These are phyloP conservation scores for Ogataea wickerhamii DNA, from an alignment of 805 yeast species.

Conservation along the genomic window DNA sequence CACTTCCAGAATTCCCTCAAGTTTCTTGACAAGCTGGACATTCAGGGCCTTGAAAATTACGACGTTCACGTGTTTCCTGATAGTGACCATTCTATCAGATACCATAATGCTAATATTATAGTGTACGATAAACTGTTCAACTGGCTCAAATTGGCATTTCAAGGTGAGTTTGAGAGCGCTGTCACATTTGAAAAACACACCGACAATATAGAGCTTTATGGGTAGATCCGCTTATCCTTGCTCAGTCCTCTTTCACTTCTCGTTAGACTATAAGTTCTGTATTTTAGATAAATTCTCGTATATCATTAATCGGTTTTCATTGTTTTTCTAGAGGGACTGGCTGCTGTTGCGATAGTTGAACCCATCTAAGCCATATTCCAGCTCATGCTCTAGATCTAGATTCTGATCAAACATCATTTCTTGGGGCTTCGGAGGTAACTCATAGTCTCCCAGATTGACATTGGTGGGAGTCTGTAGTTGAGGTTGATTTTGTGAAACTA, in stretches of 20 bases:
- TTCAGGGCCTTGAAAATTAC: constrained; percentile 75
- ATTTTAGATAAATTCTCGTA: background rate
- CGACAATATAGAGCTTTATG: constrained; percentile 20
- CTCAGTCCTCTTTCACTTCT: background rate
- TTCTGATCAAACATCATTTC: constrained; percentile 38
- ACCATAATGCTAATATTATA: constrained; percentile 68
- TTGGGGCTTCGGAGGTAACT: constrained; percentile 61
- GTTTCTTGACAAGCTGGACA: constrained; percentile 69
- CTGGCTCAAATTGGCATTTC: constrained; percentile 65
- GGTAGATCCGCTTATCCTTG: constrained; percentile 5
- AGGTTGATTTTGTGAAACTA: constrained; percentile 25
- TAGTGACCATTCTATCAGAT: constrained; percentile 68
- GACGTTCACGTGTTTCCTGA: constrained; percentile 80
- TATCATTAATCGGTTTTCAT: too few relatives aligned
- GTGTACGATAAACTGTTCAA: constrained; percentile 62
- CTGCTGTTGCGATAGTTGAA: constrained; percentile 23
- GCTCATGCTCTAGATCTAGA: constrained; percentile 56
- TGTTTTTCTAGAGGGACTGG: too few relatives aligned
- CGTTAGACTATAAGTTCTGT: background rate
- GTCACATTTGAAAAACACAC: constrained; percentile 2
- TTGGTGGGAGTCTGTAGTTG: constrained; percentile 44
- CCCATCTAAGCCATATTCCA: constrained; percentile 67
- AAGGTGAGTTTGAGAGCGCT: constrained; percentile 38
- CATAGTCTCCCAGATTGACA: constrained; percentile 43
- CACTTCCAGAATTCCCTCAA: constrained; percentile 87